These are phyloP conservation scores for Diaporthe eres DNA, from an alignment of 2,329 filamentous ascomycete species.

Conservation along the genomic window DNA sequence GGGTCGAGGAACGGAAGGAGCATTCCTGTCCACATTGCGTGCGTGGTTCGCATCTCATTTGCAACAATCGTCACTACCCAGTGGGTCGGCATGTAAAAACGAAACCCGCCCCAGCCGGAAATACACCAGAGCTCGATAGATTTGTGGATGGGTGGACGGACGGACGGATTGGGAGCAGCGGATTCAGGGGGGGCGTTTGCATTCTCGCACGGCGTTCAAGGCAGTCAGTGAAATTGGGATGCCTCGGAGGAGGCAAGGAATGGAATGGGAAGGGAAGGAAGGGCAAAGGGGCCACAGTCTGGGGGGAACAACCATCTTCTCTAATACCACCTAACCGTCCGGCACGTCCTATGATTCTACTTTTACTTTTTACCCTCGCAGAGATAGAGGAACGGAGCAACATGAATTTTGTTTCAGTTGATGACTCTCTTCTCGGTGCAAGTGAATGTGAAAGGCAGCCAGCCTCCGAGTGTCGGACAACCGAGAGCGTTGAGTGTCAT, in stretches of 20 bases:
- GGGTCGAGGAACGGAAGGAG: background rate
- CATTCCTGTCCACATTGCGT: background rate
- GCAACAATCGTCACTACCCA: too few species aligned
- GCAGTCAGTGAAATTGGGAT: background rate
- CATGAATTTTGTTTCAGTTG: background rate
- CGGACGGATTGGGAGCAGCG: background rate
- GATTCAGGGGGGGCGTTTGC: constrained; percentile 18
- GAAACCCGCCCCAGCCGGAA: background rate
- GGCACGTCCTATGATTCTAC: constrained; percentile 10
- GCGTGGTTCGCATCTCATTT: background rate
- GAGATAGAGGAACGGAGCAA: background rate
- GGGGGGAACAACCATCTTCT: background rate
- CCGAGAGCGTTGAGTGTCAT: background rate
- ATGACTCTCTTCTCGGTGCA: background rate
- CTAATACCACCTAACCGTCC: constrained; percentile 19
- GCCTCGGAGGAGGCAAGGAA: background rate
- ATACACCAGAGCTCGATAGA: background rate
- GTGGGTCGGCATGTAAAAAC: background rate
- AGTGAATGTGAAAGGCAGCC: background rate
- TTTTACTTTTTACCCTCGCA: background rate
- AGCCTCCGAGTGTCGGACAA: too few species aligned
- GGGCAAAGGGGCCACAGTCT: background rate
- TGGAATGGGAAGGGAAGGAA: background rate
- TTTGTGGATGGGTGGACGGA: too few species aligned
- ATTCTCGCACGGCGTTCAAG: constrained; percentile 38